phyloP scores from a whole-genome alignment of 345 rosid genomes.

The Hevea brasiliensis region DNA sequence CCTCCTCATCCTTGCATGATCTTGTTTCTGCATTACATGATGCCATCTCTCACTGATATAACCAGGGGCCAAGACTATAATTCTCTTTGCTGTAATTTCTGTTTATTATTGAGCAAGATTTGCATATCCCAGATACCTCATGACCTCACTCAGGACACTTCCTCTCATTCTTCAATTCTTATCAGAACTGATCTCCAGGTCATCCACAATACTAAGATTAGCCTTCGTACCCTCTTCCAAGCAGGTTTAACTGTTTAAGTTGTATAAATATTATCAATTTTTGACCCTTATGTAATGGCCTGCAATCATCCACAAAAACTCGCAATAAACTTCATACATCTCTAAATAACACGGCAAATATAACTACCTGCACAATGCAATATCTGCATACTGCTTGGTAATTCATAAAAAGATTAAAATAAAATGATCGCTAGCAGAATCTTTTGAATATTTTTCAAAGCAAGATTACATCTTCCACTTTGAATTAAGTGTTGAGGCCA shows the following conservation, averaged over 20 bases:
- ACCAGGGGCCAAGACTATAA: neutral
- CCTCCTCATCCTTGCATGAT: neutral
- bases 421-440: neutral
- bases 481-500: neutral
- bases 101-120: neutral
- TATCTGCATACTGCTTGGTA: neutral
- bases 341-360: neutral
- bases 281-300: neutral
- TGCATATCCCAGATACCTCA: neutral
- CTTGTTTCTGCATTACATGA: neutral
- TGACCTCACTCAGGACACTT: neutral
- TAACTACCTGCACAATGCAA: neutral
- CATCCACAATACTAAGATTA: neutral
- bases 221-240: neutral
- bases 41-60: constrained; percentile 4
- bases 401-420: neutral
- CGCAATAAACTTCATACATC: neutral
- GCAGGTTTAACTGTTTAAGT: neutral
- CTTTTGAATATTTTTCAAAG: neutral
- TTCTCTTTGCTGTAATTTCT: neutral
- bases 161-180: neutral
- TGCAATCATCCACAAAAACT: neutral
- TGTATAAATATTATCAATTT: neutral
- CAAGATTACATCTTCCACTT: neutral
- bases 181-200: neutral